phyloP scores from a whole-genome alignment of 768 basidiomycete species.

The Hygrophoropsis aurantiaca region DNA sequence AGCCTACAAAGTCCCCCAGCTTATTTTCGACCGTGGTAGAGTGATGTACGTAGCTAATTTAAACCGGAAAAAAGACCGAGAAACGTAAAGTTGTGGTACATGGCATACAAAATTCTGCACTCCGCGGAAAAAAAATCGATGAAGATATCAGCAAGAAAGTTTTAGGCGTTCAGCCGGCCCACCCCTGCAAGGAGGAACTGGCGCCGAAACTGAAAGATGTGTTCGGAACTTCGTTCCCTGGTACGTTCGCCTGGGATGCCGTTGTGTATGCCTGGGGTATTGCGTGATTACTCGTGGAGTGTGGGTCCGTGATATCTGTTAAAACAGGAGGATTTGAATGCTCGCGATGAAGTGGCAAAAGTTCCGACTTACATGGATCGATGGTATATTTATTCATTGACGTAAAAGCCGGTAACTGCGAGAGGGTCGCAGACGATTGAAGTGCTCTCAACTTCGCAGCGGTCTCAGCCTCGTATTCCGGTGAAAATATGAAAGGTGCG shows the following conservation, averaged over 20 bases:
- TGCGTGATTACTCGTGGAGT: constrained; percentile 6
- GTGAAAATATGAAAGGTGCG: constrained; percentile 29
- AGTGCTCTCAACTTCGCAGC: constrained; percentile 27
- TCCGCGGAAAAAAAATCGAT: constrained; percentile 4
- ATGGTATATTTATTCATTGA: constrained; percentile 20
- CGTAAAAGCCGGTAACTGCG: constrained; percentile 18
- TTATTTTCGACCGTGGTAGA: too few relatives aligned
- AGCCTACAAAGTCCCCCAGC: constrained; percentile 15
- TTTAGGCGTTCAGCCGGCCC: constrained; percentile 21
- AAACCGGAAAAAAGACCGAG: neutral
- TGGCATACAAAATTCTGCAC: neutral
- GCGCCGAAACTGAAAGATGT: constrained; percentile 13
- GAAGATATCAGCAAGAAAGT: neutral
- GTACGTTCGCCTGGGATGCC: constrained; percentile 2
- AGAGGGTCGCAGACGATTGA: constrained; percentile 12
- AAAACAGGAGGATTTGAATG: too few relatives aligned
- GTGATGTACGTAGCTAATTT: too few relatives aligned
- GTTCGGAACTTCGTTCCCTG: constrained; percentile 6
- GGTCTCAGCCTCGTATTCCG: constrained; percentile 28
- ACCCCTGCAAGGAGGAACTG: constrained; percentile 25
- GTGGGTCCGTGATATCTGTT: too few relatives aligned
- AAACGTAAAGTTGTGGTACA: neutral
- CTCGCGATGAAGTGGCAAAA: neutral
- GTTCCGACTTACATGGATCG: constrained; percentile 26
- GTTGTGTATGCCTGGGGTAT: constrained; percentile 8